Evolutionary conservation across 805 yeast species (phyloP).

Genomic region (Metschnikowia bowlesiae): DNA sequence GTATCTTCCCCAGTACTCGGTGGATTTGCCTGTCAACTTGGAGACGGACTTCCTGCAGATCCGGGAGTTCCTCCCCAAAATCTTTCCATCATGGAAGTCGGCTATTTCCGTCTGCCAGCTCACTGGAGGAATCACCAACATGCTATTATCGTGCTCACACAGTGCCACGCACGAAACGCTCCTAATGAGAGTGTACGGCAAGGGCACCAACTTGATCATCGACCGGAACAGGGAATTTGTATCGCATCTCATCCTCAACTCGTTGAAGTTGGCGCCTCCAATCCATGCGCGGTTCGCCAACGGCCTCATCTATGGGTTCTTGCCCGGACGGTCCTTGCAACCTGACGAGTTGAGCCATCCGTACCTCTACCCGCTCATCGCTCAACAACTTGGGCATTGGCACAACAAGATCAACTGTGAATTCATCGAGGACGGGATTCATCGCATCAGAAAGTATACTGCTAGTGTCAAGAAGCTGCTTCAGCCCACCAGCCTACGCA

Average conservation of each 20-base stretch:
- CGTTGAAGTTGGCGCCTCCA: conserved; percentile 62
- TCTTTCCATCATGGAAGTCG: conserved; percentile 43
- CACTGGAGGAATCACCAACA: conserved; percentile 63
- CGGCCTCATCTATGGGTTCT: conserved; percentile 68
- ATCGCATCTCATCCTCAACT: conserved; percentile 59
- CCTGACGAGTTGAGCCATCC: conserved; percentile 50
- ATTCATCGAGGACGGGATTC: conserved; percentile 45
- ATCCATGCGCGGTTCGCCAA: conserved; percentile 65
- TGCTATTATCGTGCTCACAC: conserved; percentile 48
- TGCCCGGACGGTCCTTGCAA: conserved; percentile 58
- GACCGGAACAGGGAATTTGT: conserved; percentile 73
- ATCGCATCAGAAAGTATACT: conserved; percentile 31
- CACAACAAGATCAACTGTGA: conserved; percentile 47
- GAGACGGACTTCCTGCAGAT: conserved; percentile 35
- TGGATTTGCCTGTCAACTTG: conserved; percentile 36
- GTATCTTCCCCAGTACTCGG: conserved; percentile 42
- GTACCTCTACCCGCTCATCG: conserved; percentile 51
- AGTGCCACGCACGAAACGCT: conserved; percentile 30
- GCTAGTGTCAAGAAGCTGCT: conserved; percentile 14
- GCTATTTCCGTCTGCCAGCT: conserved; percentile 39
- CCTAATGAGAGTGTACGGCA: conserved; percentile 68
- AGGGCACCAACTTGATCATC: conserved; percentile 66
- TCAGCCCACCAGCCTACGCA: neutral
- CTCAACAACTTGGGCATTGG: conserved; percentile 68
- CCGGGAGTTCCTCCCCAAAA: conserved; percentile 33